Conservation (phyloP, 257 asterid species). For the Przewalskia tangutica region DNA sequence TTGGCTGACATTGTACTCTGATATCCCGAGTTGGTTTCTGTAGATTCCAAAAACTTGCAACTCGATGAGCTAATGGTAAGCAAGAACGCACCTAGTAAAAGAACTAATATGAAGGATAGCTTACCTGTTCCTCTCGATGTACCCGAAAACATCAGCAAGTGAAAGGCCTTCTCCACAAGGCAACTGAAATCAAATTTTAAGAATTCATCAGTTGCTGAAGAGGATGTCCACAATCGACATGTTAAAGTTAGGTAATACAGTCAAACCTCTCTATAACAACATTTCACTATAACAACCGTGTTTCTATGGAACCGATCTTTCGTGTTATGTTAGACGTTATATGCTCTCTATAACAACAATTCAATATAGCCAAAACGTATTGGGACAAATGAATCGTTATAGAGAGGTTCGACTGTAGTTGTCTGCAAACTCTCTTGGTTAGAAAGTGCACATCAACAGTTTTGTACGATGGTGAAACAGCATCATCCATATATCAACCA, state of each 20-base stretch:
- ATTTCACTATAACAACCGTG: too few species aligned
- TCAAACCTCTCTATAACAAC: too few species aligned
- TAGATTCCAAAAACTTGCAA: slow-evolving; percentile 6
- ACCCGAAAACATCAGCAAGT: slow-evolving; percentile 91
- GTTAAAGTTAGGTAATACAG: background rate
- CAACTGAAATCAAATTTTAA: slow-evolving; percentile 35
- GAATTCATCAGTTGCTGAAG: background rate
- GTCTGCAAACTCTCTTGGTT: background rate
- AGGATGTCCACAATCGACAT: background rate
- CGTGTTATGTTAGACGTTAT: too few species aligned
- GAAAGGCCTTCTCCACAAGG: slow-evolving; percentile 67
- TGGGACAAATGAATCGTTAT: too few species aligned
- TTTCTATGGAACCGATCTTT: too few species aligned
- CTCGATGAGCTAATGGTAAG: background rate
- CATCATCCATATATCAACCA: background rate
- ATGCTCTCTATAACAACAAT: too few species aligned
- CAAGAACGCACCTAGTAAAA: background rate
- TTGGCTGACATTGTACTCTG: slow-evolving; percentile 87
- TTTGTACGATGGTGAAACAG: background rate
- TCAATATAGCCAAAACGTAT: too few species aligned
- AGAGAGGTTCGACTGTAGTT: too few species aligned
- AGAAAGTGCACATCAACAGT: background rate
- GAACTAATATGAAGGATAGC: background rate
- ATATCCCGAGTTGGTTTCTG: slow-evolving; percentile 60
- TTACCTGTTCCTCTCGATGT: slow-evolving; percentile 86